Conservation (phyloP, 768 basidiomycete species). For the Mycena albidolilacea region DNA sequence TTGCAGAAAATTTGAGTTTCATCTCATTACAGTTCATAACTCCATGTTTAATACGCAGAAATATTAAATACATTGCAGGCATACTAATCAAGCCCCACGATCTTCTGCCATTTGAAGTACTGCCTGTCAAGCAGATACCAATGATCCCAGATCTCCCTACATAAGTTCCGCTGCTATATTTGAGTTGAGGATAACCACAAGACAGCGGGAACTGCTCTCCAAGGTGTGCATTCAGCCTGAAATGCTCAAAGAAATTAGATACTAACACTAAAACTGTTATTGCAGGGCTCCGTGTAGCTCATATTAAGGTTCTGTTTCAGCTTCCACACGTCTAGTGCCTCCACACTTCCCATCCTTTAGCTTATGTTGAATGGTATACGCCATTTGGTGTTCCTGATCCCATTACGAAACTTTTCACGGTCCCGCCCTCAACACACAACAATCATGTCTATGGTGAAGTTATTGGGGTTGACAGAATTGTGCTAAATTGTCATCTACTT, state of each 20-base stretch:
- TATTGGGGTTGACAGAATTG: conserved; percentile 24
- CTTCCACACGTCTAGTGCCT: conserved; percentile 34
- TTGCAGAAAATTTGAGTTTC: too few relatives aligned
- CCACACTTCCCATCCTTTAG: conserved; percentile 36
- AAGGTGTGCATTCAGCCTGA: not conserved
- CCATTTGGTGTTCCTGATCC: conserved; percentile 33
- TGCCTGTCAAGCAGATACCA: too few relatives aligned
- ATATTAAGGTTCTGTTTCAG: conserved; percentile 42
- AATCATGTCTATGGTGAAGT: conserved; percentile 27
- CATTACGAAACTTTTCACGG: conserved; percentile 3
- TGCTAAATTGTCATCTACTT: conserved; percentile 23
- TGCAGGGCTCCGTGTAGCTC: conserved; percentile 36
- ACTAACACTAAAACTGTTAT: too few relatives aligned
- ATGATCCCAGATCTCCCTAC: too few relatives aligned
- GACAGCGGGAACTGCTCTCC: not conserved
- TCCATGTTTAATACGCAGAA: too few relatives aligned
- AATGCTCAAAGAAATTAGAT: too few relatives aligned
- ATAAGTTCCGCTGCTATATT: too few relatives aligned
- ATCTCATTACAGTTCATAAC: too few relatives aligned
- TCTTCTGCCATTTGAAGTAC: too few relatives aligned
- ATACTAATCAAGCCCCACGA: too few relatives aligned
- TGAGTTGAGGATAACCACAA: not conserved
- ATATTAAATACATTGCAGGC: too few relatives aligned
- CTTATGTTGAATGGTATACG: conserved; percentile 34
- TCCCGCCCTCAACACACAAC: conserved; percentile 20